These are phyloP conservation scores for Pisolithus albus DNA, from an alignment of 768 basidiomycete genomes.

Conservation along the genomic window DNA sequence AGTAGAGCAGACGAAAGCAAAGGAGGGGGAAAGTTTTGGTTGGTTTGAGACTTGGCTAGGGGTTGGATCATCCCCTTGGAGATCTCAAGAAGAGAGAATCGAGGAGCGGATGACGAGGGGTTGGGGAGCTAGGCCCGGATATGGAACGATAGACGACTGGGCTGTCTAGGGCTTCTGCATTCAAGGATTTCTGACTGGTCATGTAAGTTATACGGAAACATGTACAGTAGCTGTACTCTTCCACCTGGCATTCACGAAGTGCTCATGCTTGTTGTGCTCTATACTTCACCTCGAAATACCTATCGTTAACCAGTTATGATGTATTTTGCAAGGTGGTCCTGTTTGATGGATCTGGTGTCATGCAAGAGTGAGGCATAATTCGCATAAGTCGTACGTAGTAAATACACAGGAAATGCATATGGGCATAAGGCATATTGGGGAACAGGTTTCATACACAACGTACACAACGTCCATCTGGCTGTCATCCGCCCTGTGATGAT, in stretches of 20 bases:
- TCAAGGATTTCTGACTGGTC: not conserved
- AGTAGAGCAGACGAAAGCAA: constrained; percentile 27
- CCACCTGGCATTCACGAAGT: not conserved
- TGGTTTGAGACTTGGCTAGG: constrained; percentile 20
- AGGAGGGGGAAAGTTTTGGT: constrained; percentile 16
- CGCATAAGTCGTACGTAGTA: constrained; percentile 2
- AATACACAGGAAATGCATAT: constrained; percentile 7
- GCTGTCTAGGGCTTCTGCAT: constrained; percentile 29
- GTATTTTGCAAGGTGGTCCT: not conserved
- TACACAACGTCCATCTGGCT: not conserved
- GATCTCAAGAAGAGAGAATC: constrained; percentile 38
- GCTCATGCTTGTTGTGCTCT: not conserved
- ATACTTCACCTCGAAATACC: not conserved
- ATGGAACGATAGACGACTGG: constrained; percentile 51
- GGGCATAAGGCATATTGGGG: constrained; percentile 4
- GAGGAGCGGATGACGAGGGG: constrained; percentile 48
- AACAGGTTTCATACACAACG: constrained; percentile 3
- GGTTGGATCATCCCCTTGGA: constrained; percentile 14
- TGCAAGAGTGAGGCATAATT: constrained; percentile 14
- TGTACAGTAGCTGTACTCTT: constrained; percentile 1
- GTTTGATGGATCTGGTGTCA: not conserved
- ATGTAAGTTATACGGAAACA: constrained; percentile 11
- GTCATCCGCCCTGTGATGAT: not conserved
- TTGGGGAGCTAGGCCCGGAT: constrained; percentile 39
- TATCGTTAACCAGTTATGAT: not conserved